Base-by-base conservation (phyloP, 169 alveolate genomes). In the Plasmodium falciparum region DNA sequence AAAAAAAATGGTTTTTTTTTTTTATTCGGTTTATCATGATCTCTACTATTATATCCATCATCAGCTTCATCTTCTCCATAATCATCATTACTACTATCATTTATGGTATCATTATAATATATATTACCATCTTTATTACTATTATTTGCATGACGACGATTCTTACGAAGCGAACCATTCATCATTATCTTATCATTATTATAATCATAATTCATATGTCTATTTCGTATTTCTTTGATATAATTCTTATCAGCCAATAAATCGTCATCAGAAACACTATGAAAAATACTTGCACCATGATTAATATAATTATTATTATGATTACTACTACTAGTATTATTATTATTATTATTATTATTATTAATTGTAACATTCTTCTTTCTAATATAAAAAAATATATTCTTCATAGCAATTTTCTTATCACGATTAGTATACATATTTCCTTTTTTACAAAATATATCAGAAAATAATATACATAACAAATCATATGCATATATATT, bases 401-500 rank as follows among this genome's bases (percentile, higher is more conserved):
- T 86, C 29, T 86, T 86, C 92, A 70, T 86, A 39, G 61, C 88
- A 20, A 86, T 86, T 72, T 72, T 86, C 22, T 72, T 86, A 33
- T 86, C 92, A 22, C 88, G 47, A 59, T 86, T 86, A 9, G 76
- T 86, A 49, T 86, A 86, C 74, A 72, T 72, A 65, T 72, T 63
- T 52, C 92, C 92, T 17, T 71, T 86, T 62, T 59, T 86, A 45
- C 62, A 71, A 72, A 86, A 86, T 24, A 86, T 86, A 65, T 86
- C 92, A 13, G 92, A 65, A 72, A 86, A 86, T 70, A 86, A 61
- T 26, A 86, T 67, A 43, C 92, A 86, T 24, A 86, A 56, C 59
- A 86, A 62, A 72, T 86, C 92, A 71, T 86, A 86, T 7, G 92
- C 88, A 86, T 86, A 86, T 62, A 86, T 72, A 73, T 86, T 86